Base-by-base conservation (phyloP, 345 rosid genomes). In the Citrus inodora region DNA sequence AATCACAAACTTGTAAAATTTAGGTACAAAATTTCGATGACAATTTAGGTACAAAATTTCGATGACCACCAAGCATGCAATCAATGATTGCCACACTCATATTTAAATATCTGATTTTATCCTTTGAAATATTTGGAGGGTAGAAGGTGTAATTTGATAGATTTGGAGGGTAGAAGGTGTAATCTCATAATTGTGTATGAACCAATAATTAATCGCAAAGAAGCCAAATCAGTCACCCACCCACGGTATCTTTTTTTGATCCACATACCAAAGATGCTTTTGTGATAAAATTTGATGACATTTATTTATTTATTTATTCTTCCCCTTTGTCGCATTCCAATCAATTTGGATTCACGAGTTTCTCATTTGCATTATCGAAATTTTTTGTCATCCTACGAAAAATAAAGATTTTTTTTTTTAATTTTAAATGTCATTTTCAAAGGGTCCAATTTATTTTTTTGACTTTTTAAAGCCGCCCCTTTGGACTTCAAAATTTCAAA, bases 401-500 rank as follows among this genome's bases (percentile, higher is more conserved):
- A 25, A 61, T 9, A 25, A 61, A 10, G 6, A 25, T 11, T 46
- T 46, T 46, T 46, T 46, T 46, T 37, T 37, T 5, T 0, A 25
- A 6, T 40, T 42, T 10, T 46, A 61, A 27, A 61, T 7, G 67
- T 70, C 75, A 10, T 60, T 30, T 37, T 60, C 70, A 30, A 60
- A 0, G 59, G 21, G 55, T 30, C 40, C 14, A 38, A n/a, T 17
- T 53, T 4, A 53, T 17, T 17, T 6, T 4, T 16, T 53, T 4
- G 22, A 53, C 21, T 46, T 33, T 33, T 10, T 1, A 16, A 14
- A 38, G 77, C 80, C 80, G 77, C 73, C 80, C 61, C n/a, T 9
- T 55, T 76, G 8, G 83, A 80, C 38, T 69, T 62, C 71, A 60
- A 68, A 68, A n/a, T 0, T 69, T 67, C 27, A 19, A 24, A 71